phyloP scores from a whole-genome alignment of 371 early-diverging fungal genomes.

The Dinochytrium kinnereticum region DNA sequence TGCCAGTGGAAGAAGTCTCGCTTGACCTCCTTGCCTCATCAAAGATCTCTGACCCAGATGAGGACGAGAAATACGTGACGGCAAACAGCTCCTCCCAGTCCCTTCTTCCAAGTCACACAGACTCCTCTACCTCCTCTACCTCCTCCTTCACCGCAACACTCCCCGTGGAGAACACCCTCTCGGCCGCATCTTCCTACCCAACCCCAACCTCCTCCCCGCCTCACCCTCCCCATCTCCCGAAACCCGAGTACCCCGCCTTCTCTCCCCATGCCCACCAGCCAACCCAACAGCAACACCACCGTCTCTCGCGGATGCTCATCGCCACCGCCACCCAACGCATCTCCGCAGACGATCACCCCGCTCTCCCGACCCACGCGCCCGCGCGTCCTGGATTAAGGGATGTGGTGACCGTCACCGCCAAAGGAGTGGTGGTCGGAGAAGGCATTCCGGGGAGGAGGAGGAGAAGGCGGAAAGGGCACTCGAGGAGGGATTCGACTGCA shows the following conservation, averaged over 20 bases:
- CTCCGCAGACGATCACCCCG: conserved; percentile 5
- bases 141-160: neutral
- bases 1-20: neutral
- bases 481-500: neutral
- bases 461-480: neutral
- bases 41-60: neutral
- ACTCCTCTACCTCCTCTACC: neutral
- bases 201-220: neutral
- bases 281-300: conserved; percentile 9
- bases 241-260: no score
- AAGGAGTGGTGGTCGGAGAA: neutral
- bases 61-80: neutral
- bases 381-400: neutral
- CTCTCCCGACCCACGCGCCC: conserved; percentile 6
- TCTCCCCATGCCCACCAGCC: neutral
- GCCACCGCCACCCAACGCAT: neutral
- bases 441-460: no score
- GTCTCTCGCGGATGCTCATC: neutral
- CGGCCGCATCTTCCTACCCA: neutral
- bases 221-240: neutral
- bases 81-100: neutral
- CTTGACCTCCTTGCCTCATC: neutral
- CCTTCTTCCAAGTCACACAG: neutral
- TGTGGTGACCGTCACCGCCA: neutral
- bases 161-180: no score